phyloP scores from a whole-genome alignment of 2,329 filamentous ascomycete species.

The Myriosclerotinia scirpicola region DNA sequence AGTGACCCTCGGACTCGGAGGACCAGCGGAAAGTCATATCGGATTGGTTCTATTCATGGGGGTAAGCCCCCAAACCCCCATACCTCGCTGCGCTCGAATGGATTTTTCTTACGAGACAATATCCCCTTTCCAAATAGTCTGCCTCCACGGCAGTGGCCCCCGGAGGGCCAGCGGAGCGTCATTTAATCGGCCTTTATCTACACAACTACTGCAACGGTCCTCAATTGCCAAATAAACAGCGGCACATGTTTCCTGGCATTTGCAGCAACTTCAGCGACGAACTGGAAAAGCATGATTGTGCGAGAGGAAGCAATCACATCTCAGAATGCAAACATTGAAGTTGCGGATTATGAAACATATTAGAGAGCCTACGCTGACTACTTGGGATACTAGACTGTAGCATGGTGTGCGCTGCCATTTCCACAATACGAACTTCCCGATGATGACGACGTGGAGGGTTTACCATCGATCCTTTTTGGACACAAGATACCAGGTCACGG shows the following conservation, averaged over 20 bases:
- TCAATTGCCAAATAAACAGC: not conserved
- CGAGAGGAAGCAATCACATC: not conserved
- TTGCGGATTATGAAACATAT: not conserved
- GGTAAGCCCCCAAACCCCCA: not conserved
- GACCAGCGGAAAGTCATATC: not conserved
- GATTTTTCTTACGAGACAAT: not conserved
- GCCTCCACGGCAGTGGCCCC: not conserved
- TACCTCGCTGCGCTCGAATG: not conserved
- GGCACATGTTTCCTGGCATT: not conserved
- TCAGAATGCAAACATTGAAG: not conserved
- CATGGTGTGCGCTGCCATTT: slow-evolving; percentile 65
- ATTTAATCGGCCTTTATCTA: not conserved
- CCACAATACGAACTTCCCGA: slow-evolving; percentile 58
- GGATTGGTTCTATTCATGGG: not conserved
- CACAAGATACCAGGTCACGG: slow-evolving; percentile 61
- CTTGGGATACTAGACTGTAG: slow-evolving; percentile 50
- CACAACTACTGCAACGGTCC: no score
- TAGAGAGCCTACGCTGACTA: not conserved
- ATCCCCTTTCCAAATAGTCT: not conserved
- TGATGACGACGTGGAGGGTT: slow-evolving; percentile 42
- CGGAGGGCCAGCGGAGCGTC: not conserved
- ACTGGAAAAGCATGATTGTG: not conserved
- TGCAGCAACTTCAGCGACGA: not conserved
- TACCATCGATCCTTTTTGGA: slow-evolving; percentile 28
- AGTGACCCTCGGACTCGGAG: not conserved